Evolutionary conservation across 495 filamentous ascomycete genomes (phyloP), one percentile per base, ranked within the genome.

Genomic region (Hypoxylon rickii): DNA sequence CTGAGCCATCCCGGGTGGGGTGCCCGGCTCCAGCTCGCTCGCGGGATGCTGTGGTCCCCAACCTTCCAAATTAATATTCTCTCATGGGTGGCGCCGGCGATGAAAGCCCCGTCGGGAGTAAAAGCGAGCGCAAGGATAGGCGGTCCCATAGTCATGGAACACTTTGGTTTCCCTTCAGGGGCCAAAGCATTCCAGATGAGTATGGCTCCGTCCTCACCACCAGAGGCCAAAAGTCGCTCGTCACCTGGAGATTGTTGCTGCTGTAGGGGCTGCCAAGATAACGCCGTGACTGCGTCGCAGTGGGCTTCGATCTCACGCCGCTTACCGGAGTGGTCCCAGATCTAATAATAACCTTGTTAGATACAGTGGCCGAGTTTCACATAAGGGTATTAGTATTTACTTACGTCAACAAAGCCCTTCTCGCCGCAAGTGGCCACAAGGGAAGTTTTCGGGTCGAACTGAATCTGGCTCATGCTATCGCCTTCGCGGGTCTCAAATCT

Each of bases 51-150:
- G 7, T 81, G 83, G 15, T 85, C 84, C 33, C 86, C 86, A 7
- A 83, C 78, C 58, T 87, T 88, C 88, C 87, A 91, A 12, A 91
- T 85, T 34, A 87, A 74, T 15, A 90, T 75, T 41, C 72, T 77
- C 46, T 87, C 81, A 45, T 73, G 79, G 16, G 84, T 86, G 8
- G 85, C 88, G 11, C 82, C 88, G 17, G 87, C 85, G 32, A 92
- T 74, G 40, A 85, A 82, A 34, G 79, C 82, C 8, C 89, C 88
- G 56, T 91, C 87, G 0, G 89, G 86, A 0, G 86, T 88, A 55
- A 90, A 89, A 10, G 83, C 76, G 34, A 88, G 73, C 8, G 82
- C 80, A 31, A 86, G 73, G 32, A 86, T 83, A 0, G 86, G 80
- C 1, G 70, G 71, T 0, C 76, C 74, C 61, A 85, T 83, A 3